A percentile compares a stretch with the other conserved stretches of the same genome.
Conservation (phyloP, 2,329 filamentous ascomycete species). For the Thelonectria rubi region DNA sequence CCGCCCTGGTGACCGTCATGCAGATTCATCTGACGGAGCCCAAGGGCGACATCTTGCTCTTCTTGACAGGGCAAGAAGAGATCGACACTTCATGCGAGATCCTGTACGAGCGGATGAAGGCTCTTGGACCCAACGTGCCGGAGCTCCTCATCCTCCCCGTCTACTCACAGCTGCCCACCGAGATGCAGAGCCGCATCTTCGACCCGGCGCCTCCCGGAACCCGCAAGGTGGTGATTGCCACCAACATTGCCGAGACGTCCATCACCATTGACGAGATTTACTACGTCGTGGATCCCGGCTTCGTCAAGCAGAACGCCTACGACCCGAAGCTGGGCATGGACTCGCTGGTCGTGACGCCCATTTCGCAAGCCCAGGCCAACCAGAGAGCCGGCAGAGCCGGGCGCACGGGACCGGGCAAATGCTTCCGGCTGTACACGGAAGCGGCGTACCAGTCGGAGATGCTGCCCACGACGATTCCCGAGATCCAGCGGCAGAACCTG, state of each 20-base stretch:
- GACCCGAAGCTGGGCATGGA: constrained; percentile 99
- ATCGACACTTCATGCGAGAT: constrained; percentile 97
- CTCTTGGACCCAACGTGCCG: constrained; percentile 86
- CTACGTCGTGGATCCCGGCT: constrained; percentile 96
- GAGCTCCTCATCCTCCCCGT: constrained; percentile 93
- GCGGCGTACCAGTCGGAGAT: constrained; percentile 96
- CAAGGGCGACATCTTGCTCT: constrained; percentile 92
- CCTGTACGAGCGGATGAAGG: constrained; percentile 94
- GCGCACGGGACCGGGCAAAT: constrained; percentile 94
- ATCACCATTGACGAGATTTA: constrained; percentile 98
- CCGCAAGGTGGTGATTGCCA: constrained; percentile 95
- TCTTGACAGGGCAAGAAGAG: constrained; percentile 96
- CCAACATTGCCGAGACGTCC: constrained; percentile 97
- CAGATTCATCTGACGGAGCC: constrained; percentile 96
- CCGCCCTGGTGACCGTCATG: constrained; percentile 96
- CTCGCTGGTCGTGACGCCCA: constrained; percentile 91
- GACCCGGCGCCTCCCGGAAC: constrained; percentile 87
- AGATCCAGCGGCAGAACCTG: constrained; percentile 95
- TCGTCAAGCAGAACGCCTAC: constrained; percentile 97
- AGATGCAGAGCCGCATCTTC: constrained; percentile 94
- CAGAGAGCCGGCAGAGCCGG: constrained; percentile 93
- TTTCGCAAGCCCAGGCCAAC: constrained; percentile 95
- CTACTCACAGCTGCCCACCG: constrained; percentile 92
- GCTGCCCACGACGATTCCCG: constrained; percentile 93
- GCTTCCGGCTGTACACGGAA: constrained; percentile 95